Evolutionary conservation across 139 green algal species (phyloP), one percentile per base, ranked within the genome.

Genomic region (Nannochloris sp.): DNA sequence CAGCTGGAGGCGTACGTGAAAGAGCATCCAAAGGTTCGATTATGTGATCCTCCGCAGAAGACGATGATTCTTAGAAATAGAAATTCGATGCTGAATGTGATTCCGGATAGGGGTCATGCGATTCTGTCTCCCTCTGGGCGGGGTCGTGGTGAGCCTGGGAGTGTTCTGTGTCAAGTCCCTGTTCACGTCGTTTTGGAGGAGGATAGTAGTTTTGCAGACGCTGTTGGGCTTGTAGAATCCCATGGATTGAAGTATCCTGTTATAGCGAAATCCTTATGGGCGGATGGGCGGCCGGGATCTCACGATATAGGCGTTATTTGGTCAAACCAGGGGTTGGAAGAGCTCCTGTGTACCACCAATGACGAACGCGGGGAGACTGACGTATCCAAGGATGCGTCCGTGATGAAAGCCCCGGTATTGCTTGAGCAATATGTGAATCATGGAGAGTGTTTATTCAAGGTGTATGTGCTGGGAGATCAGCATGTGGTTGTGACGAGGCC

Each of bases 351-450:
- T 8, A 6, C 5, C 33, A 40, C 0, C 8, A 40, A 40, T 40
- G 6, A 40, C 1, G 33, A 40, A 40, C 8, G 11, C 33, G 1
- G 11, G 6, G 33, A 40, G 33, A 40, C 8, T 6, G 11, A 8
- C 9, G 33, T 40, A 40, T 20, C 46, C 0, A 53, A 28, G 46
- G 46, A 28, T 53, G 46, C 46, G 46, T 10, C n/a, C 46, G 12
- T 11, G n/a, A 6, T 53, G 46, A 20, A 67, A 49, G 75, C 80
- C 33, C 88, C 86, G 4, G 49, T 89, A 26, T 72, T 93, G 64
- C 65, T 94, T 63, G 82, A 93, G 69, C 79, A 87, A 67, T 93
- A 87, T 66, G 76, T 95, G 36, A 76, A 87, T 40, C 88, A 95
- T 68, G 83, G 83, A 11, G 79, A 79, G 9, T 84, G 87, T 56